These are phyloP conservation scores for Ricinus communis DNA, from an alignment of 345 rosid genomes.

Conservation along the genomic window DNA sequence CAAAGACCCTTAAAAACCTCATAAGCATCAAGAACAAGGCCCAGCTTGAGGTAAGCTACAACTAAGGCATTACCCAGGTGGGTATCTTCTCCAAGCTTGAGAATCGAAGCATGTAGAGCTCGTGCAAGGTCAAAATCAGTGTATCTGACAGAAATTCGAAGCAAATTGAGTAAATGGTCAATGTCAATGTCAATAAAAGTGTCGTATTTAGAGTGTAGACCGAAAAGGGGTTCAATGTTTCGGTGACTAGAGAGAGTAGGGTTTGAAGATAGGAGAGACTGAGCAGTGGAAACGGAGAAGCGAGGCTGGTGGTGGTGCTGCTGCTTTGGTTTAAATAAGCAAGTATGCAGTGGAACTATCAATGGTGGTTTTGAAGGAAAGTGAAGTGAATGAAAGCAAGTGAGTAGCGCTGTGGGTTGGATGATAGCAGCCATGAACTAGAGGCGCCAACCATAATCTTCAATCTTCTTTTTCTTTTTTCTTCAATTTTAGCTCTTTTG, in stretches of 20 bases:
- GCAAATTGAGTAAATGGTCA: conserved; percentile 40
- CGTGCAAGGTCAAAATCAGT: conserved; percentile 46
- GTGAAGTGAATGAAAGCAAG: conserved; percentile 15
- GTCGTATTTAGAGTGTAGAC: conserved; percentile 5
- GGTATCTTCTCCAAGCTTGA: conserved; percentile 49
- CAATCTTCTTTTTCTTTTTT: too few relatives aligned
- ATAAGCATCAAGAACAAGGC: conserved; percentile 48
- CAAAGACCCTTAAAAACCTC: conserved; percentile 47
- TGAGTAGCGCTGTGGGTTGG: conserved; percentile 24
- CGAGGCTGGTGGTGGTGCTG: conserved; percentile 18
- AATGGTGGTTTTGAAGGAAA: conserved; percentile 29
- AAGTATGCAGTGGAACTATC: too few relatives aligned
- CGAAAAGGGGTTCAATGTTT: conserved; percentile 25
- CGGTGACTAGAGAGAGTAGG: background rate
- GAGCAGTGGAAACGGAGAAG: conserved; percentile 19
- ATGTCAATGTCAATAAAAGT: conserved; percentile 25
- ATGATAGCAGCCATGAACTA: conserved; percentile 45
- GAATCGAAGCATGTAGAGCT: conserved; percentile 60
- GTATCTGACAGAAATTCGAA: conserved; percentile 51
- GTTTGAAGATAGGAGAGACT: background rate
- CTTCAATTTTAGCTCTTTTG: background rate
- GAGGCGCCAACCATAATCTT: conserved; percentile 25
- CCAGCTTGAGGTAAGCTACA: conserved; percentile 63
- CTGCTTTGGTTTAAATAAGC: conserved; percentile 17
- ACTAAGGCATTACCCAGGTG: conserved; percentile 53